Base-by-base conservation (phyloP, 495 filamentous ascomycete species). In the Aspergillus nidulans region DNA sequence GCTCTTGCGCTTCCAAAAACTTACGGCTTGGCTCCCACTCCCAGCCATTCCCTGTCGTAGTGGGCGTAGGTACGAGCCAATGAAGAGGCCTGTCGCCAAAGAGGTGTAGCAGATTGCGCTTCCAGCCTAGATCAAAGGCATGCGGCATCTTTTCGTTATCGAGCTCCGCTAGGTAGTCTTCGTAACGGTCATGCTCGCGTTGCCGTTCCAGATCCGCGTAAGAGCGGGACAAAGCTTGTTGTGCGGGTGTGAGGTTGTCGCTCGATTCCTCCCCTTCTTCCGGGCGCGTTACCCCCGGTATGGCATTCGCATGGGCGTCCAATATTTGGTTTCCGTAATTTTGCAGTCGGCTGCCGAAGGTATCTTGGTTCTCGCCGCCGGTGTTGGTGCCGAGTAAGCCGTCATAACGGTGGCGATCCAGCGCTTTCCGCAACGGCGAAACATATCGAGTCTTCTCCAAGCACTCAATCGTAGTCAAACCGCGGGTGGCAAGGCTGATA, bases 391-490 rank as follows among this genome's bases (percentile, higher is more conserved):
- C 54, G 1, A 58, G 32, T 8, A 58, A 24, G 15, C 80, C 73
- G 56, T 82, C 77, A 46, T 77, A 66, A 49, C 77, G 80, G 55
- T 80, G 77, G 64, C 82, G 72, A 54, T 88, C 83, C 67, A 92
- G 77, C 19, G 77, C 78, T 57, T 83, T 86, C 42, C 85, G 81
- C 24, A 95, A 67, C 3, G 91, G 90, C 7, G 85, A 87, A 0
- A 95, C 80, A 66, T 98, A 97, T 38, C 95, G 83, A 0, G 91
- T 96, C 66, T 91, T 96, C 74, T 98, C 95, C 38, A 98, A 69
- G 59, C 84, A 91, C 63, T 98, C 94, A 57, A 98, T 98, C 1
- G 95, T 97, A 5, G 94, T 98, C 64, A 90, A 83, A 3, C 88
- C 89, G 1, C 81, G 77, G 34, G 77, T 72, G 4, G 90, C 90